Evolutionary conservation across 768 basidiomycete genomes (phyloP), one percentile per base, ranked within the genome.

Genomic region (Naganishia randhawae): DNA sequence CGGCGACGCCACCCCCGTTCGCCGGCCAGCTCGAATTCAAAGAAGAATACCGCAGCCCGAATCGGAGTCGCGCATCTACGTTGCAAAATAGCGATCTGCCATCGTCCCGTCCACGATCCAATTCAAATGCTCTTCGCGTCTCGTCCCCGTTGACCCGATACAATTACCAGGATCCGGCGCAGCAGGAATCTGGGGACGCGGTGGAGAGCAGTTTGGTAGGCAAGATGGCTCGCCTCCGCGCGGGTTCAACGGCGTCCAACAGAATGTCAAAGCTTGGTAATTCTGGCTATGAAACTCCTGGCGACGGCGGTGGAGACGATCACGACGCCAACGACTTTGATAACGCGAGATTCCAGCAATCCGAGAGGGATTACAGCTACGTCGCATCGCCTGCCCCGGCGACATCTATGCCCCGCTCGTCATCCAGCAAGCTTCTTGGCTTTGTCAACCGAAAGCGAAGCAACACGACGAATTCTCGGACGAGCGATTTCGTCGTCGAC

Each of bases 401-500:
- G 2, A 35, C 57, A 2, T 35, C 57, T 9, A 22, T 61, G 22
- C 57, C 57, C 25, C 57, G 51, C 17, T 66, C 33, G 16, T 42
- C 51, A 19, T 52, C 65, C 2, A 61, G 37, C 66, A 67, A 57
- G 54, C 66, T 67, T 22, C 55, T 67, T n/a, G 33, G 66, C 54
- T 55, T 55, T 45, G 66, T 42, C 17, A 55, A 57, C 22, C 66
- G 66, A 25, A 57, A 45, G 14, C 66, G 66, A 13, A 55, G 53
- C 31, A 67, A 67, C 48, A 67, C 66, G 37, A 29, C 57, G 22
- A 39, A 39, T 41, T 61, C 57, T 25, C 57, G 57, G 39, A 19
- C 19, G 66, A 35, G 35, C 29, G 66, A 67, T 42, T 67, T 67
- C 66, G 37, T 51, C 66, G 42, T 67, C 39, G 66, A 67, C 32